These are phyloP conservation scores for Leishmania turanica DNA, from an alignment of 208 protist species.

Conservation along the genomic window DNA sequence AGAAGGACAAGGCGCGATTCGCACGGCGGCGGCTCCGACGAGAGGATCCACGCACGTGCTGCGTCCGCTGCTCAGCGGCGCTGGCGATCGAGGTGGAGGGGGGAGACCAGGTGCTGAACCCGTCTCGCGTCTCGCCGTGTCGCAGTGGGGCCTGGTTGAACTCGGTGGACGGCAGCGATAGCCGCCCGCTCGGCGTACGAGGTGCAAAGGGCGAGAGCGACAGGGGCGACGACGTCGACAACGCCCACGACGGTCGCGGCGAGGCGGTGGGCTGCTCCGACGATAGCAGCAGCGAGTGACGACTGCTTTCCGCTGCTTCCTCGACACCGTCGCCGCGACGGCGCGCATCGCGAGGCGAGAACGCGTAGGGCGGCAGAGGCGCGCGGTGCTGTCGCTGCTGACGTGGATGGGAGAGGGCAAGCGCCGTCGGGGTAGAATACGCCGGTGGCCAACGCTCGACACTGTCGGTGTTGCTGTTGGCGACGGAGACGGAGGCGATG, in stretches of 20 bases:
- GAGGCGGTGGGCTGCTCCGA: conserved; percentile 1
- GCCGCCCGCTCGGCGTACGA: conserved; percentile 22
- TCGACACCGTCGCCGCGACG: not conserved
- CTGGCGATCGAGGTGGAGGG: not conserved
- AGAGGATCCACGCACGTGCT: not conserved
- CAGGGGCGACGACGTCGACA: conserved; percentile 1
- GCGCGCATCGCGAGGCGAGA: not conserved
- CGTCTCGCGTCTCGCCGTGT: not conserved
- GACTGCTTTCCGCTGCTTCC: not conserved
- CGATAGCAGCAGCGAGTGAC: conserved; percentile 6
- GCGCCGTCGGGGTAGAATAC: not conserved
- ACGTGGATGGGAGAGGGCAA: not conserved
- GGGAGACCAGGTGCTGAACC: conserved; percentile 1
- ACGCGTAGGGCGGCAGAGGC: conserved; percentile 12
- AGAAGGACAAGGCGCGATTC: conserved; percentile 26
- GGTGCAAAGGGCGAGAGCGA: not conserved
- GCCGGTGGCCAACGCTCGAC: conserved; percentile 23
- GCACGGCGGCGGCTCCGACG: conserved; percentile 4
- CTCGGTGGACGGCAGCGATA: conserved; percentile 17
- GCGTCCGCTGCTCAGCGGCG: not conserved
- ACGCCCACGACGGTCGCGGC: conserved; percentile 8
- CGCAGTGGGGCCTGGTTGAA: conserved; percentile 14
- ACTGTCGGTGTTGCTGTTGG: conserved; percentile 13
- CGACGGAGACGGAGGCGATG: conserved; percentile 4
- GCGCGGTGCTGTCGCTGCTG: not conserved